Base-by-base conservation (phyloP, 352 stramenopile genomes). In the Blastocystis sp. region DNA sequence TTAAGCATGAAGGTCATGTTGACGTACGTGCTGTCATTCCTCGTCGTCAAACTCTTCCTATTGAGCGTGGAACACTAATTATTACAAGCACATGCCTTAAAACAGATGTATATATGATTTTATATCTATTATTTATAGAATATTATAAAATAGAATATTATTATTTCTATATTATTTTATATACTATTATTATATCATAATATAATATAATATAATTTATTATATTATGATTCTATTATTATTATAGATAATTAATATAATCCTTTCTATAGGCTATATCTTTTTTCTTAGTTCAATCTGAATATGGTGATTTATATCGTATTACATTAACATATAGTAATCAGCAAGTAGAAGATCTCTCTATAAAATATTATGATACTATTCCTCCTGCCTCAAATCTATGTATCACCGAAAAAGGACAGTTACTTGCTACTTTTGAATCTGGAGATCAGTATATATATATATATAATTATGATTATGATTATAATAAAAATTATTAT, bases 221-320 rank as follows among this genome's bases (percentile, higher is more conserved):
- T n/a, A n/a, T n/a, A n/a, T n/a, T n/a, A n/a, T n/a, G n/a, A n/a
- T n/a, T n/a, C n/a, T n/a, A n/a, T n/a, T n/a, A n/a, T n/a, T n/a
- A n/a, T n/a, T n/a, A n/a, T n/a, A n/a, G n/a, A n/a, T n/a, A n/a
- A n/a, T n/a, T n/a, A n/a, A n/a, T n/a, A n/a, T n/a, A n/a, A n/a
- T n/a, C n/a, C n/a, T n/a, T n/a, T n/a, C 16, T 2, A 47, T 44
- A 58, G 47, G 47, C 33, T 59, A 77, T 95, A 43, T 95, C 96
- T 64, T 97, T 97, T 73, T 89, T 93, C 36, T 64, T 98, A 23
- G 68, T 93, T 19, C 91, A 98, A 74, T 91, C 80, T 0, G 91
- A 99, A 68, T 71, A 94, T 23, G 91, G 91, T 27, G 91, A 99
- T 74, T 68, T 97, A 25, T 98, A 93, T 78, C 95, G 96, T 70